Base-by-base conservation (phyloP, 1,284 basidiomycete genomes). In the Rhodotorula sp. region DNA sequence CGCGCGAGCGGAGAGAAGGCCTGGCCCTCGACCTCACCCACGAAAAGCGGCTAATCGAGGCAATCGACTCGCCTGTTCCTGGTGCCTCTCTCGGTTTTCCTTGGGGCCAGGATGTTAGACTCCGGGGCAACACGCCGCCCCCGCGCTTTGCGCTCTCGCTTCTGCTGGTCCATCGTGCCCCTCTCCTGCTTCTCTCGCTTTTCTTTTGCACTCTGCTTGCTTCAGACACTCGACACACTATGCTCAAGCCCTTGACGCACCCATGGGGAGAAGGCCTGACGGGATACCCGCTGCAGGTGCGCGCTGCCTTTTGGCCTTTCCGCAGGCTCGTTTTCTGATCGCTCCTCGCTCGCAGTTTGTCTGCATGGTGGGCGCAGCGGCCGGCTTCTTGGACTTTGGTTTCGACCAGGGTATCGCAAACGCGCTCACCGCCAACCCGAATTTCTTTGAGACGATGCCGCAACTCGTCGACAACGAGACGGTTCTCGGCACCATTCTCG, bases 211-310 rank as follows among this genome's bases (percentile, higher is more conserved):
- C 60, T 56, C 46, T 21, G 17, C 34, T 34, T 34, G 34, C 41
- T 54, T 17, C 41, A 17, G 54, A 23, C 52, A 55, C 25, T 21
- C 25, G 9, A 16, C 16, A 53, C 23, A 66, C 13, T 8, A 76
- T 76, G 75, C n/a, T 59, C 17, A 71, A 71, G 61, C 75, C 74
- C 17, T 72, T 76, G 66, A 64, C 67, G 3, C 59, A 56, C 27
- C 72, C 74, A 17, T 70, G 68, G 50, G 74, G 73, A 21, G 62
- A 64, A 3, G 41, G 60, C 34, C 49, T 76, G 44, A 34, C 52
- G 3, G 75, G 75, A 0, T 48, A 52, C 21, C 53, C 71, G 14
- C 69, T 77, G 2, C 70, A 74, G 56, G 72, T 70, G 59, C 58
- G 44, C 19, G 48, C 44, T 49, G 8, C 44, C 55, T 44, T 42